phyloP scores from a whole-genome alignment of 2,329 filamentous ascomycete species.

The Pseudocercospora macadamiae region DNA sequence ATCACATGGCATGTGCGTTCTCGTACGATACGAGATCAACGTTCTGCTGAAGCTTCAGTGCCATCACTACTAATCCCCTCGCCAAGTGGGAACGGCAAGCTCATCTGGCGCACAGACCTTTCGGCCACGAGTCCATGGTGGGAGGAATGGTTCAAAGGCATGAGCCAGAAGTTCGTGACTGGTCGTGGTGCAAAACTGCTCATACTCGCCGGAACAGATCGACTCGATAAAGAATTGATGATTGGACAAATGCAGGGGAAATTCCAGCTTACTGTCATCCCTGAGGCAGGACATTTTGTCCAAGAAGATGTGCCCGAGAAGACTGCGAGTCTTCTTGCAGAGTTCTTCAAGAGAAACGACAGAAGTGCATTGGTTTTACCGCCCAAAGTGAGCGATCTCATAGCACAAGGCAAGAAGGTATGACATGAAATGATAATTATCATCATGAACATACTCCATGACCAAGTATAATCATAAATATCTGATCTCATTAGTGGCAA shows the following conservation, averaged over 20 bases:
- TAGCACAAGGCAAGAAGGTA: slow-evolving; percentile 55
- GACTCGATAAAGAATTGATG: slow-evolving; percentile 86
- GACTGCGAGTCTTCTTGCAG: slow-evolving; percentile 79
- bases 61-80: slow-evolving; percentile 70
- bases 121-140: slow-evolving; percentile 84
- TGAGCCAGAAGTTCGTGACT: slow-evolving; percentile 84
- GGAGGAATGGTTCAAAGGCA: slow-evolving; percentile 88
- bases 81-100: slow-evolving; percentile 44
- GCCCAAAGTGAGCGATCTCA: slow-evolving; percentile 72
- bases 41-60: slow-evolving; percentile 85
- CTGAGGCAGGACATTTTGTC: slow-evolving; percentile 93
- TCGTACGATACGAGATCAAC: slow-evolving; percentile 79
- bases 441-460: neutral
- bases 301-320: slow-evolving; percentile 94
- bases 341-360: slow-evolving; percentile 93
- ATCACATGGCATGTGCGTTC: slow-evolving; percentile 95
- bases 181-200: slow-evolving; percentile 83
- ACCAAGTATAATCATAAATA: no score
- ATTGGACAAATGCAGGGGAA: slow-evolving; percentile 99
- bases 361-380: slow-evolving; percentile 81
- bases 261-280: slow-evolving; percentile 92
- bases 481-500: no score
- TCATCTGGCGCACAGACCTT: slow-evolving; percentile 86
- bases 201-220: slow-evolving; percentile 84
- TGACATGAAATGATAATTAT: slow-evolving; percentile 32